These are phyloP conservation scores for Helminthosporium solani DNA, from an alignment of 2,329 filamentous ascomycete species.

Conservation along the genomic window DNA sequence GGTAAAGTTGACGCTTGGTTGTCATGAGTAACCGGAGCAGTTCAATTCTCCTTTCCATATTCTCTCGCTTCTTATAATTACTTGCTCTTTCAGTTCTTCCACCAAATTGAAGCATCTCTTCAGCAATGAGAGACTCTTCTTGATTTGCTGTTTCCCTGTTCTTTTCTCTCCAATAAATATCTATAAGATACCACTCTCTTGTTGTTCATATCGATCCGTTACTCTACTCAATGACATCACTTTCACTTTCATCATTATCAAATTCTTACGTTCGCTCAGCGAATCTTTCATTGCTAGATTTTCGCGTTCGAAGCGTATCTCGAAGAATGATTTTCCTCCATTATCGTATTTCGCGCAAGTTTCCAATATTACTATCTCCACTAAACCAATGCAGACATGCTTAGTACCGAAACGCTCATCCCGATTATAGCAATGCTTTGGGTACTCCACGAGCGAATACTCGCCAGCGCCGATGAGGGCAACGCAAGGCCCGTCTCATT, in stretches of 20 bases:
- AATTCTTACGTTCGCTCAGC: not conserved
- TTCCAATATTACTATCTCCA: not conserved
- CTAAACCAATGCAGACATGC: slow-evolving; percentile 1
- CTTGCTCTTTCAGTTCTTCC: no score
- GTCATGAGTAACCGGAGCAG: no score
- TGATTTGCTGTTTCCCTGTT: no score
- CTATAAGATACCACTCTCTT: no score
- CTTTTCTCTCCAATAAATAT: no score
- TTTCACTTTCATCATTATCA: not conserved
- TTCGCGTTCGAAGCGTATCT: not conserved
- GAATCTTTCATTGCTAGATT: not conserved
- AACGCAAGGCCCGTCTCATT: not conserved
- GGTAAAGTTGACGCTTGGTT: slow-evolving; percentile 5
- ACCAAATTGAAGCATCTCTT: no score
- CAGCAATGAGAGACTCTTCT: no score
- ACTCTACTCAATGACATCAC: not conserved
- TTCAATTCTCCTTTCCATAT: no score
- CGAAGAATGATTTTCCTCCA: not conserved
- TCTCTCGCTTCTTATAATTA: no score
- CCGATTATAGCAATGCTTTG: not conserved
- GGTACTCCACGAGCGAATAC: not conserved
- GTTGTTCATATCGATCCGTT: no score
- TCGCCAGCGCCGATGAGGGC: not conserved
- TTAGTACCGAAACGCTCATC: not conserved
- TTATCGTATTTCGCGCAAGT: not conserved